Evolutionary conservation across 495 filamentous ascomycete species (phyloP), one percentile per base, ranked within the genome.

Genomic region (Penicillium ucsense): DNA sequence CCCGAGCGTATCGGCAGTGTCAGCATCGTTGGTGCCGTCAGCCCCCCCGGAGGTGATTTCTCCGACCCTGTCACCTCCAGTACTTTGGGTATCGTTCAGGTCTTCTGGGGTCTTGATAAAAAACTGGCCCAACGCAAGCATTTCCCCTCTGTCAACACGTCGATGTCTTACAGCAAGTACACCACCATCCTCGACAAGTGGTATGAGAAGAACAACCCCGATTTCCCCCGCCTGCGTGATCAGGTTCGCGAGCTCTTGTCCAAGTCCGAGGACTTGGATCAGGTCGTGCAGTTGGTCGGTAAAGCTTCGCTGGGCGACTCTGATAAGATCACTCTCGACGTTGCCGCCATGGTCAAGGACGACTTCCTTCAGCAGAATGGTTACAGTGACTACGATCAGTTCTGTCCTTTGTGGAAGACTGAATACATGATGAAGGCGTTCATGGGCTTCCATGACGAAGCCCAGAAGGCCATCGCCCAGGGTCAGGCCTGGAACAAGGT

Each of bases 351-450:
- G 50, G 71, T 99, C 61, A 99, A 99, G 79, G 92, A 99, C 55
- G 92, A 99, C 66, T 99, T 99, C 76, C 65, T 99, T 50, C 92
- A 99, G 71, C 92, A 99, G 65, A 99, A 99, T 71, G 92, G 92
- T 34, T 99, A 99, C 77, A 91, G 86, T 63, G 86, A 95, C 64
- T 96, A 97, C 65, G 94, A 99, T 65, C 88, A 95, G 72, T 97
- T 92, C 79, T 99, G 92, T 63, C 92, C 92, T 33, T 75, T 99
- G 61, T 99, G 91, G 91, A 99, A 99, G 81, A 99, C 92, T 4
- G 83, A 91, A 61, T 99, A 94, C 80, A 96, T 99, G 92, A 99
- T 99, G 92, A 95, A 92, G 77, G 81, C 83, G 40, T 95, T 99
- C 80, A 89, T 97, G 81, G 86, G 82, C 43, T 99, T 89, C 77